Percentiles rank a stretch among this genome's conserved stretches.
These are phyloP conservation scores for Laburnicola sp. DNA, from an alignment of 2,329 filamentous ascomycete species.

Conservation along the genomic window DNA sequence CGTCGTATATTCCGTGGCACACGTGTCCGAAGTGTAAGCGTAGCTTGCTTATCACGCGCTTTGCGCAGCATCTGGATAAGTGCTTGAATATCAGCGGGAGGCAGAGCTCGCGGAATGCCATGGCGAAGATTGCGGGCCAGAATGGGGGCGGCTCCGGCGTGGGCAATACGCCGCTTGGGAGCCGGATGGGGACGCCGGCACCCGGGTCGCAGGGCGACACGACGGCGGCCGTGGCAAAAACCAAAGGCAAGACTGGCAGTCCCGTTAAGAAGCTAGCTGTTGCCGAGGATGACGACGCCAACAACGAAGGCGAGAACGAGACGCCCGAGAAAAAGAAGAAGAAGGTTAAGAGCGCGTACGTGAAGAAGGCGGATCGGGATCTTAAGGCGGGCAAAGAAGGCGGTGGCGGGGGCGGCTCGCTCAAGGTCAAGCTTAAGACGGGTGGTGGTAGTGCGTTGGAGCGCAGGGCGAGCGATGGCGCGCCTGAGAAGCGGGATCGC, in stretches of 20 bases:
- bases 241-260: constrained; percentile 39
- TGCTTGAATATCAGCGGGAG: constrained; percentile 62
- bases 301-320: constrained; percentile 48
- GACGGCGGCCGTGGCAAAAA: constrained; percentile 30
- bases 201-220: constrained; percentile 39
- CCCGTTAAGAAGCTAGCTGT: constrained; percentile 36
- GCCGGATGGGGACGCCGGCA: constrained; percentile 47
- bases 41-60: constrained; percentile 62
- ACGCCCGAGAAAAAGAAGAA: constrained; percentile 53
- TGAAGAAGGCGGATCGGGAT: constrained; percentile 47
- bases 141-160: constrained; percentile 44
- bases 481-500: constrained; percentile 34
- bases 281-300: constrained; percentile 32
- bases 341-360: constrained; percentile 50
- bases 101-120: constrained; percentile 54
- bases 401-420: constrained; percentile 14
- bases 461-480: constrained; percentile 34
- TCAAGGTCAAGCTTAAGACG: constrained; percentile 43
- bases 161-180: constrained; percentile 49
- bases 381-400: constrained; percentile 22
- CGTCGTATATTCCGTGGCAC: constrained; percentile 56
- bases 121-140: constrained; percentile 49
- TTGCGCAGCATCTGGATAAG: constrained; percentile 64
- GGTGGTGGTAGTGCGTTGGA: constrained; percentile 24
- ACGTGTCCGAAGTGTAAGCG: constrained; percentile 64